Evolutionary conservation across 352 stramenopile genomes (phyloP), one percentile per base, ranked within the genome.

Genomic region (Globisporangium cederbergense): DNA sequence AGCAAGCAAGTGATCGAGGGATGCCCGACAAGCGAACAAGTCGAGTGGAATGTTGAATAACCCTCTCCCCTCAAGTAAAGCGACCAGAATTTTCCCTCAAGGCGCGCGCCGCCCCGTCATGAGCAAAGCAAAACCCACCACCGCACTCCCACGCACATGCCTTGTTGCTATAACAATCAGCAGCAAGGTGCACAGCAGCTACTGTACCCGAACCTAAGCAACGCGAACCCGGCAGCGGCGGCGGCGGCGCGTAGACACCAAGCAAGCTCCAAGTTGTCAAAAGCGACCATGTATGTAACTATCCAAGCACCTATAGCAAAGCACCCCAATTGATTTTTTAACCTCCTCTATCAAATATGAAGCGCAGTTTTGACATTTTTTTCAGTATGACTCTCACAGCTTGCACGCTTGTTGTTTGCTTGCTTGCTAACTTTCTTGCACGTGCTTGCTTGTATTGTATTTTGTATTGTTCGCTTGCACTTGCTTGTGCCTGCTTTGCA

Each of bases 121-220:
- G 22, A 61, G 36, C 38, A 30, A 40, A n/a, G 7, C 25, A 54
- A 42, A 42, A 11, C 36, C 36, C 11, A 14, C 1, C 9, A 42
- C 36, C 36, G 36, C 36, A 11, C 9, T 13, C 36, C 36, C 36
- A 11, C 30, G 13, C 9, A 13, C 25, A 55, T 47, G 11, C 36
- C 38, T 45, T 38, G 16, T 43, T 61, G 50, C 49, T 28, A 14
- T 65, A 11, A 25, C 10, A 50, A 45, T 0, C 13, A 25, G 25
- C 32, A 16, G 18, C 43, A 51, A 60, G 61, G 51, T 61, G 61
- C 61, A 66, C 61, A 66, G 61, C 61, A 61, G 51, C 51, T 61
- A 60, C 61, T 66, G 61, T 66, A 66, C 34, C 49, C 30, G 3
- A 57, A 38, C 9, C 20, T n/a, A 50, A 60, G 55, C 55, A 60